Base-by-base conservation (phyloP, 2,329 filamentous ascomycete species). In the Berkeleyomyces basicola region DNA sequence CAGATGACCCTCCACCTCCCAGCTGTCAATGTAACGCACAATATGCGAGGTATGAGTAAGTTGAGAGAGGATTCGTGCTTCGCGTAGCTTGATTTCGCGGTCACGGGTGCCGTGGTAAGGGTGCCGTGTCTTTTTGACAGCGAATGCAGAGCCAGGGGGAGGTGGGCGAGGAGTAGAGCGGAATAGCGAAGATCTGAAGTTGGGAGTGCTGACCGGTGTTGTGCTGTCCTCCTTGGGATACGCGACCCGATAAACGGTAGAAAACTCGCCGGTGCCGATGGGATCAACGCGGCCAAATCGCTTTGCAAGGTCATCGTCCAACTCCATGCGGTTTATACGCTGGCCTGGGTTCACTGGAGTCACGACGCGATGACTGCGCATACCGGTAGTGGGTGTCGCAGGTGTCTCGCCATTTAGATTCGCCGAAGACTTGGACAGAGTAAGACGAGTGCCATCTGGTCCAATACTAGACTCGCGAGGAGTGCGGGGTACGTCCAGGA, bases 91-190 rank as follows among this genome's bases (percentile, higher is more conserved):
- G 64, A 83, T 78, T 68, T 89, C 81, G n/a, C 90, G 86, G 71
- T 96, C 91, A 70, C 82, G 86, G 58, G 80, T 77, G 23, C 93
- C 91, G 61, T 83, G 79, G 69, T 89, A 91, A 6, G 88, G 84
- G 65, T 90, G 82, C 69, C 88, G 88, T 65, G 89, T 85, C 76
- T 95, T 97, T 77, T 99, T 99, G 62, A 99, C 91, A 2, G 92
- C 92, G 77, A 86, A 97, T 0, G 95, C 84, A 61, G 80, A 78
- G 42, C 80, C 78, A 40, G 79, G 77, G 31, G 79, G 69, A 6
- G 80, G 76, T 47, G 76, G 79, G 9, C 78, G 79, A 7, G 82
- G 78, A n/a, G 79, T 67, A 31, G 69, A 67, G 33, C 68, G 76
- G 9, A 77, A 76, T 1, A 80, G 76, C 1, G 78, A 80, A 42